phyloP scores from a whole-genome alignment of 331 rosid genomes.

The Stylosanthes scabra region DNA sequence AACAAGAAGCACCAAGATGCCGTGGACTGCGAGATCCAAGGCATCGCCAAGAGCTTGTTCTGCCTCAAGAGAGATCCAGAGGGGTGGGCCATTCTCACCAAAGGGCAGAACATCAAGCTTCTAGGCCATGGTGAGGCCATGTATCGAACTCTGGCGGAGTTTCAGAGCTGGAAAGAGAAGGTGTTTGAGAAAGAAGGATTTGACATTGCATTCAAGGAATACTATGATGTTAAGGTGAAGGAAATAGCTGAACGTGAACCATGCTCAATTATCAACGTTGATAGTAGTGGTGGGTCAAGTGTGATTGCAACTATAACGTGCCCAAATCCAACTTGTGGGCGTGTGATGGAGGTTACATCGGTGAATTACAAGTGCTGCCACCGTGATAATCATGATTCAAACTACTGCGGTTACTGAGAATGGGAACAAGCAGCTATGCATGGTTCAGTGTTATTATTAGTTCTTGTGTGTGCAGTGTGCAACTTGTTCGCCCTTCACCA shows the following conservation, averaged over 20 bases:
- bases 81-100: conserved; percentile 50
- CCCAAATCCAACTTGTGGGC: conserved; percentile 47
- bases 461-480: not conserved
- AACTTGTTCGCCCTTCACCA: not conserved
- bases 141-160: conserved; percentile 35
- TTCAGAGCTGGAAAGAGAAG: conserved; percentile 38
- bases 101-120: conserved; percentile 38
- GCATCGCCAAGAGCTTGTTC: conserved; percentile 23
- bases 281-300: conserved; percentile 14
- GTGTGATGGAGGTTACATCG: conserved; percentile 49
- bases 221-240: conserved; percentile 36
- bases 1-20: conserved; percentile 40
- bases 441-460: too few relatives aligned
- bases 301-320: conserved; percentile 47
- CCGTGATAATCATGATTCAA: conserved; percentile 13
- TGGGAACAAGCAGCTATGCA: too few relatives aligned
- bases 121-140: conserved; percentile 42
- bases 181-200: conserved; percentile 40
- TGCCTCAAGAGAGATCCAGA: conserved; percentile 41
- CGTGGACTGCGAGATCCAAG: conserved; percentile 38
- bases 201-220: conserved; percentile 43
- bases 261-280: conserved; percentile 24
- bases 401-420: too few relatives aligned
- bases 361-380: conserved; percentile 54
- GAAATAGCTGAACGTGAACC: conserved; percentile 37